These are phyloP conservation scores for Wallacemonas sp. DNA, from an alignment of 208 protist species.

Conservation along the genomic window DNA sequence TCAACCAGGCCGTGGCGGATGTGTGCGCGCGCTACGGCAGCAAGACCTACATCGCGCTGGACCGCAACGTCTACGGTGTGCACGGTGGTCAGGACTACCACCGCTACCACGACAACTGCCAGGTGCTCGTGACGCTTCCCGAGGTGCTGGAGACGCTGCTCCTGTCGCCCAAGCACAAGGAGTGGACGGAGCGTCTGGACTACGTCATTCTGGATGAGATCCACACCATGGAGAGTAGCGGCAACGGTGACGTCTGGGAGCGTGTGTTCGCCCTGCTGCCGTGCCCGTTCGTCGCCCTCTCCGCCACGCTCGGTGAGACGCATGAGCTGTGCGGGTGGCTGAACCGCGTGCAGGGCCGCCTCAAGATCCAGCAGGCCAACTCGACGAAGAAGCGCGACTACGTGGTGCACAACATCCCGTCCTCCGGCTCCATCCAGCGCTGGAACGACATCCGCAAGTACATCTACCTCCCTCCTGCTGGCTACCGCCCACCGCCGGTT, in stretches of 20 bases:
- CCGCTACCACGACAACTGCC: slow-evolving; percentile 83
- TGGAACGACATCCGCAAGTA: slow-evolving; percentile 94
- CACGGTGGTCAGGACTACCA: slow-evolving; percentile 87
- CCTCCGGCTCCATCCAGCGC: slow-evolving; percentile 71
- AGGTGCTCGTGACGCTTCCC: slow-evolving; percentile 95
- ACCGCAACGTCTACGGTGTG: slow-evolving; percentile 83
- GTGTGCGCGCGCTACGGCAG: slow-evolving; percentile 92
- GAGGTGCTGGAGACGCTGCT: slow-evolving; percentile 93
- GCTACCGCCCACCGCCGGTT: slow-evolving; percentile 35
- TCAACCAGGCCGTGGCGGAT: slow-evolving; percentile 95
- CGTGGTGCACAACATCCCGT: slow-evolving; percentile 76
- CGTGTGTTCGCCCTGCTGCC: slow-evolving; percentile 90
- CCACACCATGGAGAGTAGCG: slow-evolving; percentile 92
- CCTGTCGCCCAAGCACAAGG: slow-evolving; percentile 82
- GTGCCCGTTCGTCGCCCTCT: slow-evolving; percentile 94
- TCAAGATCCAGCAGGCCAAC: slow-evolving; percentile 40
- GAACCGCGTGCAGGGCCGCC: slow-evolving; percentile 70
- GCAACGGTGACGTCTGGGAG: slow-evolving; percentile 93
- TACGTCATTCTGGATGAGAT: slow-evolving; percentile 97
- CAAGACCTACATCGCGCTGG: slow-evolving; percentile 80
- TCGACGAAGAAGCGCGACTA: slow-evolving; percentile 55
- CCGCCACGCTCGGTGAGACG: slow-evolving; percentile 95
- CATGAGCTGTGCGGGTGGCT: slow-evolving; percentile 92
- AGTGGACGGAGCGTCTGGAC: slow-evolving; percentile 85
- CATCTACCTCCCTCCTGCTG: slow-evolving; percentile 77